A percentile compares a stretch with the other conserved stretches of the same genome.
These are phyloP conservation scores for Naganishia antarctica DNA, from an alignment of 768 basidiomycete genomes.

Conservation along the genomic window DNA sequence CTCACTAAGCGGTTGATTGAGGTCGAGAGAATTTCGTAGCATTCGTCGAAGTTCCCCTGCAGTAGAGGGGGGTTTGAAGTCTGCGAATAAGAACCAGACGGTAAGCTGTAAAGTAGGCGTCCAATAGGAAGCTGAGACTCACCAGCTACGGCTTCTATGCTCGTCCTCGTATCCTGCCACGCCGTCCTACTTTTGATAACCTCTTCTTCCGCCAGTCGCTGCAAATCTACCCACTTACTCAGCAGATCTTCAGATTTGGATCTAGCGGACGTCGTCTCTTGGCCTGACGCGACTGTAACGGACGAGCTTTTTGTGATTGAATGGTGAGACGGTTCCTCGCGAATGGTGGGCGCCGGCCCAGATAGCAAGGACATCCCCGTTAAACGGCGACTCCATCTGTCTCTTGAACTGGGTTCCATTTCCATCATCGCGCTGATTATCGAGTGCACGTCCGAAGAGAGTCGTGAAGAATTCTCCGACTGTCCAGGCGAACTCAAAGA, in stretches of 20 bases:
- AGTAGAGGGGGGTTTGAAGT: slow-evolving; percentile 22
- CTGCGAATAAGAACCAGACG: slow-evolving; percentile 3
- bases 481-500: not conserved
- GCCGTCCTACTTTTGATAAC: slow-evolving; percentile 6
- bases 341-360: not conserved
- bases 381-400: slow-evolving; percentile 6
- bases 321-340: not conserved
- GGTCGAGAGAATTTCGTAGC: slow-evolving; percentile 21
- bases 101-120: not conserved
- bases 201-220: slow-evolving; percentile 16
- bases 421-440: slow-evolving; percentile 24
- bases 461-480: not conserved
- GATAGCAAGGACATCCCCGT: slow-evolving; percentile 4
- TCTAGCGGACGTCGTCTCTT: not conserved
- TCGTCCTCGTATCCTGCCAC: slow-evolving; percentile 22
- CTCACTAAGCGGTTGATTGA: slow-evolving; percentile 21
- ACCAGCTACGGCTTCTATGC: slow-evolving; percentile 11
- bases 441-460: slow-evolving; percentile 13
- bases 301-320: not conserved
- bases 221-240: slow-evolving; percentile 11
- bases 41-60: slow-evolving; percentile 12
- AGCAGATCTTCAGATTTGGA: not conserved
- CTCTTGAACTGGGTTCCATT: not conserved
- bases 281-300: not conserved
- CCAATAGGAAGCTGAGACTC: not conserved